Base-by-base conservation (phyloP, 2,329 filamentous ascomycete species). In the Claviceps paspali region DNA sequence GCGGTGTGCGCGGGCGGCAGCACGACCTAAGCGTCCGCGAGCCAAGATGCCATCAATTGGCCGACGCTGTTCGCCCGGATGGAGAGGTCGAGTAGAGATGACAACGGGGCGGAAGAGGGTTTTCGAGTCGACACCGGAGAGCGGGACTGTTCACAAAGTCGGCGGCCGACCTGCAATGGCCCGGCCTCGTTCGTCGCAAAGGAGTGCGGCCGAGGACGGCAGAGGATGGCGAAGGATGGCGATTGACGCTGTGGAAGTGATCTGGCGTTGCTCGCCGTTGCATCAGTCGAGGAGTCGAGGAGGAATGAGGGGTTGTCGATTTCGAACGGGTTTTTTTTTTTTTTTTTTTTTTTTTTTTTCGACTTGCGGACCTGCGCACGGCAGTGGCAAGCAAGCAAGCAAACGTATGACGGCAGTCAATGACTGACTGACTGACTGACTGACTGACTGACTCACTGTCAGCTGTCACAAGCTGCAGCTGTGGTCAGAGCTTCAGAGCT, bases 1-100 rank as follows among this genome's bases (percentile, higher is more conserved):
- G 40, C 22, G 34, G 40, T 39, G 40, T 42, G 40, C 40, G 40
- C 40, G 40, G 40, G 37, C 40, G 40, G 40, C 40, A 42, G 40
- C 40, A 42, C 40, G 40, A 42, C 40, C 37, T 42, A 39, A 9
- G 31, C 32, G 7, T 35, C 29, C 40, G 36, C 18, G 15, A 33
- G 31, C 34, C n/a, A 23, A 31, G 28, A 22, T 42, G 40, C 37
- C 40, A 42, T 42, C 37, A 42, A 42, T 35, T 33, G 40, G 40
- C 28, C 24, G 27, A 31, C 19, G 17, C 36, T 26, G 23, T 33
- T 23, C 10, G 12, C 23, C 14, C 11, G 21, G 4, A 14, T 30
- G 23, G 14, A 10, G n/a, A 19, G 27, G 23, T 38, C 33, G 28
- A 22, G 32, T 15, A n/a, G n/a, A n/a, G 19, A 14, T 14, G 26